Evolutionary conservation across 2,329 filamentous ascomycete species (phyloP).

Genomic region (Ophiostoma australiae): DNA sequence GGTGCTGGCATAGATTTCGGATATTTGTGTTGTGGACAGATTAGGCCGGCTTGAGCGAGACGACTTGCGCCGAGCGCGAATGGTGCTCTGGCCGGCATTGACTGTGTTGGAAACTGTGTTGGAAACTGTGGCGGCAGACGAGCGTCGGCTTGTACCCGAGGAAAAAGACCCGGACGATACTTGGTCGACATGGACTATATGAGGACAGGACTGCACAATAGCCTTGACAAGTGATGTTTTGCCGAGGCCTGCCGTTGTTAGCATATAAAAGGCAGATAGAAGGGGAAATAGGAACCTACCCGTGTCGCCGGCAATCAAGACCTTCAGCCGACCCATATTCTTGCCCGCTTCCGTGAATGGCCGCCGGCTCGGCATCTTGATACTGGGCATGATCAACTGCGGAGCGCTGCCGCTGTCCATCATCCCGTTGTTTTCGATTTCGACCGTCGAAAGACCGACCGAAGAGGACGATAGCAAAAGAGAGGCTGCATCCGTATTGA

Average conservation of each 20-base stretch:
- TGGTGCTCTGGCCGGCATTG: slow-evolving; percentile 24
- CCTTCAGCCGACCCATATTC: slow-evolving; percentile 76
- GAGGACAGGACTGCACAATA: slow-evolving; percentile 78
- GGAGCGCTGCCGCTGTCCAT: slow-evolving; percentile 52
- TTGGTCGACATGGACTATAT: slow-evolving; percentile 90
- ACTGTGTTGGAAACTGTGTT: slow-evolving; percentile 13
- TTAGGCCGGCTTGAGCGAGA: slow-evolving; percentile 24
- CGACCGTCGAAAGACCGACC: slow-evolving; percentile 12
- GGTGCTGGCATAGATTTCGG: slow-evolving; percentile 73
- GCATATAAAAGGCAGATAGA: neutral
- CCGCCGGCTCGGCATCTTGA: slow-evolving; percentile 80
- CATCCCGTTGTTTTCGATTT: slow-evolving; percentile 33
- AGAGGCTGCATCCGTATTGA: neutral
- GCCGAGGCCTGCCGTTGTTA: slow-evolving; percentile 58
- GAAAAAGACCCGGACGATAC: slow-evolving; percentile 35
- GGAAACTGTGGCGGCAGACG: slow-evolving; percentile 21
- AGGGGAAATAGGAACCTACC: neutral
- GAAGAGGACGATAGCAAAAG: neutral
- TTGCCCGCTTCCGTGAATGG: slow-evolving; percentile 88
- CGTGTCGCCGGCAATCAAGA: slow-evolving; percentile 72
- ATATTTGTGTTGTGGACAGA: slow-evolving; percentile 42
- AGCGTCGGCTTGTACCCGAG: slow-evolving; percentile 27
- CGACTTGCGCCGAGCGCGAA: slow-evolving; percentile 25
- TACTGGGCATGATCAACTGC: slow-evolving; percentile 96
- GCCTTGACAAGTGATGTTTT: slow-evolving; percentile 88